Conservation (phyloP, 331 rosid species). For the Prunus yedoensis region DNA sequence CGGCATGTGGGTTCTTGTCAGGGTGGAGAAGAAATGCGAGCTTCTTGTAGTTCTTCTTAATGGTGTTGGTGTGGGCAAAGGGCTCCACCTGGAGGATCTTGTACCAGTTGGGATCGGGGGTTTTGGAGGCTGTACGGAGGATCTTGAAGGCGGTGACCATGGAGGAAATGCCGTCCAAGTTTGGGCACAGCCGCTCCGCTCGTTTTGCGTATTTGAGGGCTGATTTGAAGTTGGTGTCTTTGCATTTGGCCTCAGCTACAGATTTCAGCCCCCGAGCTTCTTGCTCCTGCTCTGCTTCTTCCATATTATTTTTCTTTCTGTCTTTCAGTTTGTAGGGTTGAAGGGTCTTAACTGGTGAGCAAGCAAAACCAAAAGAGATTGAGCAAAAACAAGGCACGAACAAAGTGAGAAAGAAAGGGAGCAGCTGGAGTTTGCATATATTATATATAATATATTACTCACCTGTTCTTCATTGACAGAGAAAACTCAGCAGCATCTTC, state of each 20-base stretch:
- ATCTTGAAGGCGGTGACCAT: constrained; percentile 62
- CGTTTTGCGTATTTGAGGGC: constrained; percentile 73
- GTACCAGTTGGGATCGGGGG: constrained; percentile 54
- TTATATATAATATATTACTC: too few relatives aligned
- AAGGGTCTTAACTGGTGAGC: too few relatives aligned
- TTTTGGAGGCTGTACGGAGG: constrained; percentile 40
- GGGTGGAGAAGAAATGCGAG: constrained; percentile 70
- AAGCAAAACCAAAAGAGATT: too few relatives aligned
- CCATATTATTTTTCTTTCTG: constrained; percentile 16
- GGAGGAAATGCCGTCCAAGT: constrained; percentile 52
- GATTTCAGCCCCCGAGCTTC: constrained; percentile 54
- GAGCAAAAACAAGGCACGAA: too few relatives aligned
- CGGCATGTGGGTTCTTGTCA: constrained; percentile 52
- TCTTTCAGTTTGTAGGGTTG: not conserved
- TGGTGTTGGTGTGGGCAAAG: constrained; percentile 44
- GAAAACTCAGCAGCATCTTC: too few relatives aligned
- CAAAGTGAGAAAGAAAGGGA: too few relatives aligned
- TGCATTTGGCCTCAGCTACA: constrained; percentile 53
- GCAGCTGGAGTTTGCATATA: too few relatives aligned
- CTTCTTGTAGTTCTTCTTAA: constrained; percentile 65
- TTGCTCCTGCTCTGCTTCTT: constrained; percentile 26
- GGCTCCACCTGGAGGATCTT: constrained; percentile 63
- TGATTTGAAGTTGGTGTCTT: constrained; percentile 45
- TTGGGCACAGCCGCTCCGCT: constrained; percentile 53
- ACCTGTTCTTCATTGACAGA: too few relatives aligned